Percentiles rank a stretch among this genome's conserved stretches.
phyloP scores from a whole-genome alignment of 2,329 filamentous ascomycete species.

The Laburnicola sp. region DNA sequence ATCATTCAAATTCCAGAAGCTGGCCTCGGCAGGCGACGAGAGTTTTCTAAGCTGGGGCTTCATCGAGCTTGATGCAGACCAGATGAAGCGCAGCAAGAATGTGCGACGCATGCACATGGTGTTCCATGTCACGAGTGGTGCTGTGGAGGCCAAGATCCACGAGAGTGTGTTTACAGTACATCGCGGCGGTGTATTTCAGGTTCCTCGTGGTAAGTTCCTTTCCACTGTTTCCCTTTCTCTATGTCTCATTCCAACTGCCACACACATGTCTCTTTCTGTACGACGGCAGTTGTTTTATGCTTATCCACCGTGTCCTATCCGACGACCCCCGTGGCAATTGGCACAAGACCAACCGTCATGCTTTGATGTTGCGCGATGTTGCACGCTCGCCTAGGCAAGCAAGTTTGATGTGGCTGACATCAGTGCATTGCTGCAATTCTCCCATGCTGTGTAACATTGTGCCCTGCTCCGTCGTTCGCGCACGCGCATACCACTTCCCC shows the following conservation, averaged over 20 bases:
- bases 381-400: conserved; percentile 26
- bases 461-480: conserved; percentile 23
- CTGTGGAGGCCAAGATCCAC: conserved; percentile 77
- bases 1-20: conserved; percentile 86
- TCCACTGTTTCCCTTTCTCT: conserved; percentile 9
- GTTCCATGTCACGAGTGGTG: conserved; percentile 86
- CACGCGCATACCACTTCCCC: conserved; percentile 3
- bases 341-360: conserved; percentile 21
- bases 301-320: conserved; percentile 17
- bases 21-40: conserved; percentile 62
- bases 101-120: conserved; percentile 95
- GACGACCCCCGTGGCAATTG: conserved; percentile 18
- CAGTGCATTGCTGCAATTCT: conserved; percentile 16
- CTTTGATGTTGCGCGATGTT: conserved; percentile 23
- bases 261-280: conserved; percentile 20
- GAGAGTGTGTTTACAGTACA: conserved; percentile 78
- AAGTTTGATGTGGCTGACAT: conserved; percentile 27
- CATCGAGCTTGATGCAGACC: conserved; percentile 81
- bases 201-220: conserved; percentile 78
- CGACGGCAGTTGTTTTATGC: conserved; percentile 38
- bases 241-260: conserved; percentile 4
- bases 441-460: conserved; percentile 32
- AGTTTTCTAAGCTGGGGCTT: conserved; percentile 89
- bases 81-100: conserved; percentile 88
- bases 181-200: conserved; percentile 89